These are phyloP conservation scores for Metschnikowia lochheadii DNA, from an alignment of 805 yeast genomes.

Conservation along the genomic window DNA sequence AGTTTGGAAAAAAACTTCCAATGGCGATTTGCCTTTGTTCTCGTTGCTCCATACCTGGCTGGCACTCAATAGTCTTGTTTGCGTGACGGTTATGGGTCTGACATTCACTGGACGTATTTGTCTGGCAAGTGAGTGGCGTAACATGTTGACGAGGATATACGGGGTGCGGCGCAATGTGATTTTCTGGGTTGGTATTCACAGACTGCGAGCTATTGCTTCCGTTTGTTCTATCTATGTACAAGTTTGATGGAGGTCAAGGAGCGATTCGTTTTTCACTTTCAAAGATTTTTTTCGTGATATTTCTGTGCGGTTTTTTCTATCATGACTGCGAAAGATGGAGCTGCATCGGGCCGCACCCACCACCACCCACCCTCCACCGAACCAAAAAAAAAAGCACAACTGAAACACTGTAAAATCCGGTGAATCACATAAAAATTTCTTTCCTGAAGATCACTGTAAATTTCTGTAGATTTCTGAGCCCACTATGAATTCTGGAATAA, in stretches of 20 bases:
- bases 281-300: slow-evolving; percentile 1
- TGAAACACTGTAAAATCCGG: no score
- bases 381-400: no score
- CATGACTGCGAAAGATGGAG: slow-evolving; percentile 1
- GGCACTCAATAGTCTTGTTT: slow-evolving; percentile 10
- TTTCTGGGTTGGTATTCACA: background rate
- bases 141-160: slow-evolving; percentile 7
- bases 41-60: slow-evolving; percentile 10
- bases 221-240: slow-evolving; percentile 4
- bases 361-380: background rate
- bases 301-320: slow-evolving; percentile 1
- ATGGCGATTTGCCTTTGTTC: slow-evolving; percentile 53
- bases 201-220: background rate
- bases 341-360: slow-evolving; percentile 2
- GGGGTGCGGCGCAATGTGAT: background rate
- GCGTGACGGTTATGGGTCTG: slow-evolving; percentile 1
- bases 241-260: slow-evolving; percentile 4
- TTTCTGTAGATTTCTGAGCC: no score
- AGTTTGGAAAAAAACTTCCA: slow-evolving; percentile 90
- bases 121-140: slow-evolving; percentile 15
- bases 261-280: background rate
- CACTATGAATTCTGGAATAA: no score
- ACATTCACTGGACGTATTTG: slow-evolving; percentile 8
- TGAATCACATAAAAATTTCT: no score
- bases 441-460: no score